Evolutionary conservation across 257 asterid genomes (phyloP), one percentile per base, ranked within the genome.

Genomic region (Nicotiana knightiana): DNA sequence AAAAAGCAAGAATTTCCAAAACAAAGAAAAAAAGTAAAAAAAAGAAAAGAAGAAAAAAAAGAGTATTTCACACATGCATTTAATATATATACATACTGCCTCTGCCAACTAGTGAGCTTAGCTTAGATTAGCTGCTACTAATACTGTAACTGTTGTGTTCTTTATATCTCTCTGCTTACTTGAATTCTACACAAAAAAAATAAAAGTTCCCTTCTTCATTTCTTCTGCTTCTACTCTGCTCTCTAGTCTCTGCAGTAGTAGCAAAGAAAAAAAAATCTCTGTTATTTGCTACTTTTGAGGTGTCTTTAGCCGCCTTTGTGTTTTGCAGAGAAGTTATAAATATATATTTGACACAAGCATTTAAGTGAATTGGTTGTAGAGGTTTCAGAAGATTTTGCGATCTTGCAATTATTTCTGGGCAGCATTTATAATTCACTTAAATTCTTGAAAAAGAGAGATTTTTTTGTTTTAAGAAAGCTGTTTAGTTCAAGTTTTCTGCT

Each of bases 301-400:
- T 33, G 81, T 77, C n/a, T 65, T 59, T 88, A 62, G 89, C 91
- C 86, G 88, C 86, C 89, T 87, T 85, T 73, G 63, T 68, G 59
- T 57, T 81, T 79, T 79, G 83, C 83, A 81, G 87, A 46, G 18
- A 12, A 18, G 68, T 83, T 84, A 46, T 35, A 28, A 71, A 73
- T 57, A 64, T 43, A 24, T 26, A 55, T 67, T 77, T 61, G 65
- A 61, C 76, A 76, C 4, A 70, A 24, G 80, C 83, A 84, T 85
- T 87, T 82, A 84, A 87, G 83, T 43, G 48, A 77, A 30, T 73
- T 54, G 12, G 39, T 26, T 78, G 58, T 12, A 2, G n/a, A 37
- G 12, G 12, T 43, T 11, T 10, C 61, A 8, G 39, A 37, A 30
- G 81, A 5, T 64, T 63, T 61, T 63, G 28, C 24, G 82, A 17